phyloP scores from a whole-genome alignment of 139 green algal species.

The Chara braunii region DNA sequence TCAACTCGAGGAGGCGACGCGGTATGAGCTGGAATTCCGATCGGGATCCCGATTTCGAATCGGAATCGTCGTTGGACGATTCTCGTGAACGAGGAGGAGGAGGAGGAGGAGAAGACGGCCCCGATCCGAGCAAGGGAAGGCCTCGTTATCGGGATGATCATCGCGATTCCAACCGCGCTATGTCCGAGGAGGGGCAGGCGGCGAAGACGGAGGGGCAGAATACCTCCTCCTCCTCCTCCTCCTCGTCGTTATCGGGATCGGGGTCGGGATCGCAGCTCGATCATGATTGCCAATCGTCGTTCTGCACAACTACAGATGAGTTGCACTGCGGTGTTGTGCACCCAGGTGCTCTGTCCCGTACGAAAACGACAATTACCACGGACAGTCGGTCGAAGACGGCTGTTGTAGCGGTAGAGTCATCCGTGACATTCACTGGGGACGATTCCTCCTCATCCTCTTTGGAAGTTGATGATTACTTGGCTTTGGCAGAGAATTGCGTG shows the following conservation, averaged over 20 bases:
- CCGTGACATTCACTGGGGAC: constrained; percentile 26
- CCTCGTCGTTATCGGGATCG: no score
- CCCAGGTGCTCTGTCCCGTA: constrained; percentile 27
- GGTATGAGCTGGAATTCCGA: no score
- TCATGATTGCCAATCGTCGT: constrained; percentile 14
- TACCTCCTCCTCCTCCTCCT: no score
- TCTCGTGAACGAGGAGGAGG: background rate
- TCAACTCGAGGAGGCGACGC: no score
- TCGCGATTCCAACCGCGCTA: background rate
- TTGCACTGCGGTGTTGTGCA: constrained; percentile 21
- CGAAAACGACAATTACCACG: constrained; percentile 23
- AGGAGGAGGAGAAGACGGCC: background rate
- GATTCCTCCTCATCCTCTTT: constrained; percentile 15
- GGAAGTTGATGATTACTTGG: constrained; percentile 30
- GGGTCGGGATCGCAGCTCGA: no score
- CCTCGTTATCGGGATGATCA: background rate
- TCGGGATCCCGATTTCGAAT: no score
- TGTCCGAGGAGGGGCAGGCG: background rate
- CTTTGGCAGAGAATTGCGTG: constrained; percentile 15
- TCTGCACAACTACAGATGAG: constrained; percentile 3
- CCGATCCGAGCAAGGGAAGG: background rate
- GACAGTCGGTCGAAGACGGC: constrained; percentile 1
- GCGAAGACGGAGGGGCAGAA: constrained; percentile 6
- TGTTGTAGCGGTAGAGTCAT: constrained; percentile 23
- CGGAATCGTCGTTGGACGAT: no score